These are phyloP conservation scores for Schwanniomyces vanrijiae DNA, from an alignment of 805 yeast species.

Conservation along the genomic window DNA sequence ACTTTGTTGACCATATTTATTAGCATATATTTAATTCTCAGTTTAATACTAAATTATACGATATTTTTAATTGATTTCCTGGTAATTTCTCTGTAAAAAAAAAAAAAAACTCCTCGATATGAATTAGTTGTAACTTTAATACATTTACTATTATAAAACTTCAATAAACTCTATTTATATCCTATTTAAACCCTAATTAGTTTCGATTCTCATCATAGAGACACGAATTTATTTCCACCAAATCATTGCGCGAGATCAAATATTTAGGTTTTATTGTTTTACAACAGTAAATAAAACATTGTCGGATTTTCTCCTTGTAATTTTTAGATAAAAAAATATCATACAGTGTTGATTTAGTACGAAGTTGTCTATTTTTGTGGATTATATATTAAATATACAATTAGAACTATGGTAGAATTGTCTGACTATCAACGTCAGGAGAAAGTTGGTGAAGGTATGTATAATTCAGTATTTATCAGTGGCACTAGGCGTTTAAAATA, in stretches of 20 bases:
- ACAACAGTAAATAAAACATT: neutral
- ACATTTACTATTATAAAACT: too few relatives aligned
- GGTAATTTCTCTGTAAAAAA: too few relatives aligned
- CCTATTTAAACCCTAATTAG: too few relatives aligned
- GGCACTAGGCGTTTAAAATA: too few relatives aligned
- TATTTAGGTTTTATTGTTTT: neutral
- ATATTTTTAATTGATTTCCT: too few relatives aligned
- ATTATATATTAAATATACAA: neutral
- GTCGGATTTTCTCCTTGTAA: neutral
- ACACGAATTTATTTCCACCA: neutral
- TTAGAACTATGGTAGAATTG: slow-evolving; percentile 68
- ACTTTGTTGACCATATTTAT: neutral
- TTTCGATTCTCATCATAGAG: neutral
- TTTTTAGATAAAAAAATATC: neutral
- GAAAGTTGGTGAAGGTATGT: slow-evolving; percentile 91
- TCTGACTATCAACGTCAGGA: slow-evolving; percentile 92
- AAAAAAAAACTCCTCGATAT: too few relatives aligned
- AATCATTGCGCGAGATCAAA: neutral
- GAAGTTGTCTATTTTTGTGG: neutral
- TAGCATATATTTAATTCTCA: neutral
- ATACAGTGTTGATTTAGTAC: neutral
- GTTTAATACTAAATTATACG: neutral
- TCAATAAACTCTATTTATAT: too few relatives aligned
- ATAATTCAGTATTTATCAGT: neutral
- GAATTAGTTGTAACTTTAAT: too few relatives aligned